A percentile compares a stretch with the other conserved stretches of the same genome.
phyloP scores from a whole-genome alignment of 805 yeast genomes.

The Komagataella pastoris region DNA sequence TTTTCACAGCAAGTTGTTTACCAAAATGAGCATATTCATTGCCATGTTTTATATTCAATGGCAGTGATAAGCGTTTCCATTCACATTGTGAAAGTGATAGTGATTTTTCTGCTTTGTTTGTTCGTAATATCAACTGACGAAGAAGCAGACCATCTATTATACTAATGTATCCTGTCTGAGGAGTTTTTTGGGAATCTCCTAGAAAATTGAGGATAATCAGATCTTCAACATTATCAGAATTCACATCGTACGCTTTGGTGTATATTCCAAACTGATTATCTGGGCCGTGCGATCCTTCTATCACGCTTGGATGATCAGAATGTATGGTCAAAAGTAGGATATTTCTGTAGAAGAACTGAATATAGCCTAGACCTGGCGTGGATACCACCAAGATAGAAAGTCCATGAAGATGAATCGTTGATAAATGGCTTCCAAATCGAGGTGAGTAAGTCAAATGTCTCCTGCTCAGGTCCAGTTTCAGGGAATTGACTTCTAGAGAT shows the following conservation, averaged over 20 bases:
- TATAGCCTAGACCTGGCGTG: constrained; percentile 35
- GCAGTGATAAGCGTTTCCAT: constrained; percentile 8
- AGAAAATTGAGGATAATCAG: background rate
- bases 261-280: background rate
- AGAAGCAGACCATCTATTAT: background rate
- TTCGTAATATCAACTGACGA: background rate
- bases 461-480: background rate
- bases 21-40: constrained; percentile 30
- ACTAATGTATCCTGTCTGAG: background rate
- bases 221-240: background rate
- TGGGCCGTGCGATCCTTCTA: background rate
- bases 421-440: constrained; percentile 29
- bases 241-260: background rate
- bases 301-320: background rate
- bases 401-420: constrained; percentile 14
- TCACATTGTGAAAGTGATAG: constrained; percentile 4
- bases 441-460: constrained; percentile 12
- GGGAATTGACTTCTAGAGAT: background rate
- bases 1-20: constrained; percentile 15
- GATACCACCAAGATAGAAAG: constrained; percentile 27
- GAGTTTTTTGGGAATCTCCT: background rate
- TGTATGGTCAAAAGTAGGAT: constrained; percentile 9
- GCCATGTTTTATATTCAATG: constrained; percentile 5
- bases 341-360: constrained; percentile 22
- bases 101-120: background rate